Percentiles rank a stretch among this genome's conserved stretches.
Conservation (phyloP, 257 asterid species). For the Buddleja alternifolia region DNA sequence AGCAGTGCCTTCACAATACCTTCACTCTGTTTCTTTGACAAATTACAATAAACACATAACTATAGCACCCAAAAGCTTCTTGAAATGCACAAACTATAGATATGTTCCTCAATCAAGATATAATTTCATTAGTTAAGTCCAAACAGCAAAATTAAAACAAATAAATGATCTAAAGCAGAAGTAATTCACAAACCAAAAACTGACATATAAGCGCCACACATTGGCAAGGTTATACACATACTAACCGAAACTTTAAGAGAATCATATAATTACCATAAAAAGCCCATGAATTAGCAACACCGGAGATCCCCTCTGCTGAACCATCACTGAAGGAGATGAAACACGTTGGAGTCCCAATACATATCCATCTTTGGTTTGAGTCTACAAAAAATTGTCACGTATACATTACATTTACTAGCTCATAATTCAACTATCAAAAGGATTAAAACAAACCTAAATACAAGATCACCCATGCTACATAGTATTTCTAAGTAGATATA, state of each 20-base stretch:
- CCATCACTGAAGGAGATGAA: slow-evolving; percentile 53
- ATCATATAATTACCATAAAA: slow-evolving; percentile 58
- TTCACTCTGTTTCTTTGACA: slow-evolving; percentile 8
- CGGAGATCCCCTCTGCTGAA: slow-evolving; percentile 53
- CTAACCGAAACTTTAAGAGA: slow-evolving; percentile 1
- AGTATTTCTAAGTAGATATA: background rate
- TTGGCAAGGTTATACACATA: background rate
- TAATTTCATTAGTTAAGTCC: slow-evolving; percentile 16
- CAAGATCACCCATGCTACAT: background rate
- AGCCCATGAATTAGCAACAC: slow-evolving; percentile 94
- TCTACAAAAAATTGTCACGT: slow-evolving; percentile 40
- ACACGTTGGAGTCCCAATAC: slow-evolving; percentile 92
- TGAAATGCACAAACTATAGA: background rate
- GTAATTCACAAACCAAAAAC: background rate
- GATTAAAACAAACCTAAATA: background rate
- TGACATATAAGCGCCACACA: background rate
- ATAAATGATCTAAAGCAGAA: background rate
- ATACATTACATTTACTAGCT: background rate
- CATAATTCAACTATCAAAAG: background rate
- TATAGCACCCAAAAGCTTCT: background rate
- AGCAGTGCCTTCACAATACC: background rate
- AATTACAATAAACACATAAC: background rate
- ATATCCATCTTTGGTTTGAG: slow-evolving; percentile 80
- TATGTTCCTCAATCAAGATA: slow-evolving; percentile 19
- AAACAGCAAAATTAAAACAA: background rate